phyloP scores from a whole-genome alignment of 805 yeast species.

The Yarrowia hollandica region DNA sequence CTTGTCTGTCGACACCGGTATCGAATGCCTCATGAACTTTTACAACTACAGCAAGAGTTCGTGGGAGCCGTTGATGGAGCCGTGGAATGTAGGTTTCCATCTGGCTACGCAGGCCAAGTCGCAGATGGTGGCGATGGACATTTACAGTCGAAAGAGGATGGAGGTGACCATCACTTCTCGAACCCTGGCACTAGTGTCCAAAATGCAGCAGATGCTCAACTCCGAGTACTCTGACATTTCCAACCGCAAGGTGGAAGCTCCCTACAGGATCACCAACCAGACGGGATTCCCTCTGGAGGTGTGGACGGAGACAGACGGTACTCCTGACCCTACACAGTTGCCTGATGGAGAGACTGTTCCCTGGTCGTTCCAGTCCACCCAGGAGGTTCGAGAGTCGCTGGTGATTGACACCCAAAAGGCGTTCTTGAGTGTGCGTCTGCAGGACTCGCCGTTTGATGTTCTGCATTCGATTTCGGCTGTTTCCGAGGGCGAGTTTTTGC shows the following conservation, averaged over 20 bases:
- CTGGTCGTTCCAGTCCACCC: slow-evolving; percentile 97
- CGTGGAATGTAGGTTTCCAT: slow-evolving; percentile 78
- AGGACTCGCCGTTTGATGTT: slow-evolving; percentile 56
- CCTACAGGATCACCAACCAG: slow-evolving; percentile 76
- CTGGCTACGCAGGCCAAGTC: slow-evolving; percentile 52
- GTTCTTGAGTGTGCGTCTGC: slow-evolving; percentile 56
- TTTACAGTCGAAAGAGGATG: slow-evolving; percentile 72
- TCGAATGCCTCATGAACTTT: slow-evolving; percentile 70
- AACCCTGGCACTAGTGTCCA: slow-evolving; percentile 73
- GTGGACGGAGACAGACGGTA: slow-evolving; percentile 62
- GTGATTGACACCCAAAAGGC: slow-evolving; percentile 64
- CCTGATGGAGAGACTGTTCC: slow-evolving; percentile 55
- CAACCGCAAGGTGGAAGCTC: slow-evolving; percentile 65
- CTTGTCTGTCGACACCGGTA: slow-evolving; percentile 63
- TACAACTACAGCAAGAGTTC: slow-evolving; percentile 85
- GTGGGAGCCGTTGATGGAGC: slow-evolving; percentile 89
- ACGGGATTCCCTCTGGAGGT: slow-evolving; percentile 81
- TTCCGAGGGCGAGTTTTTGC: slow-evolving; percentile 79
- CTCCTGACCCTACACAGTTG: slow-evolving; percentile 35
- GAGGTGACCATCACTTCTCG: slow-evolving; percentile 82
- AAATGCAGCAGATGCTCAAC: slow-evolving; percentile 53
- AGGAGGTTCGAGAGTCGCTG: slow-evolving; percentile 74
- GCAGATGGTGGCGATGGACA: slow-evolving; percentile 56
- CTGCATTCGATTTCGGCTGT: slow-evolving; percentile 63
- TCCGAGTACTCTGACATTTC: slow-evolving; percentile 35